Evolutionary conservation across 169 alveolate species (phyloP).

Genomic region (Cryptosporidium andersoni): DNA sequence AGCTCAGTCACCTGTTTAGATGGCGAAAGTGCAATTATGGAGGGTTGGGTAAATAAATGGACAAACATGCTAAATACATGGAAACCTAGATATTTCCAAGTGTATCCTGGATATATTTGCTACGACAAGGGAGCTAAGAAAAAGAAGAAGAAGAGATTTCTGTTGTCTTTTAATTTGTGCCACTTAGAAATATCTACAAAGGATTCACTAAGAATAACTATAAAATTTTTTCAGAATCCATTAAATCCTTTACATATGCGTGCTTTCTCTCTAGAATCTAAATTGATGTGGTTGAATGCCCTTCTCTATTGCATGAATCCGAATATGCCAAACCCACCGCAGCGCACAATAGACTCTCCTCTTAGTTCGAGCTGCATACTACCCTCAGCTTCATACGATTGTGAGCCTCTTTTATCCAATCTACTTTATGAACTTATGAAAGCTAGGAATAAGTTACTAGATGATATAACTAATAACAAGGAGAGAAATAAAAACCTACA

Average conservation of each 20-base stretch:
- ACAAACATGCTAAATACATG: constrained; percentile 85
- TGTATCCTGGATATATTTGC: constrained; percentile 78
- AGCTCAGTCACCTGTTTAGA: not conserved
- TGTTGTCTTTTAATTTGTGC: constrained; percentile 1
- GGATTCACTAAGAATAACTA: constrained; percentile 14
- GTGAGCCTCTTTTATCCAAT: constrained; percentile 22
- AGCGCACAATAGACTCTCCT: not conserved
- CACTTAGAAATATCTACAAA: constrained; percentile 21
- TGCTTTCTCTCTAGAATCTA: constrained; percentile 54
- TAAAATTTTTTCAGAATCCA: constrained; percentile 21
- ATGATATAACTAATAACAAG: constrained; percentile 19
- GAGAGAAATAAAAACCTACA: not conserved
- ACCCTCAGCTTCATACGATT: not conserved
- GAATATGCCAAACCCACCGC: not conserved
- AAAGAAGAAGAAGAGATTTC: constrained; percentile 13
- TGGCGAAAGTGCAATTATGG: constrained; percentile 69
- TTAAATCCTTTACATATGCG: constrained; percentile 29
- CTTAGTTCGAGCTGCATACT: not conserved
- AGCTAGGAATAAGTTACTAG: constrained; percentile 37
- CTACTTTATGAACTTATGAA: constrained; percentile 51
- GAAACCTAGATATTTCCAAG: constrained; percentile 84
- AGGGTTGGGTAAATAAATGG: constrained; percentile 88
- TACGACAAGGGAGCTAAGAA: constrained; percentile 45
- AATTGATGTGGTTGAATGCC: constrained; percentile 53
- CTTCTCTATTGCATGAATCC: constrained; percentile 46